These are phyloP conservation scores for Olyra latifolia DNA, from an alignment of 176 grass and related monocot genomes.

Conservation along the genomic window DNA sequence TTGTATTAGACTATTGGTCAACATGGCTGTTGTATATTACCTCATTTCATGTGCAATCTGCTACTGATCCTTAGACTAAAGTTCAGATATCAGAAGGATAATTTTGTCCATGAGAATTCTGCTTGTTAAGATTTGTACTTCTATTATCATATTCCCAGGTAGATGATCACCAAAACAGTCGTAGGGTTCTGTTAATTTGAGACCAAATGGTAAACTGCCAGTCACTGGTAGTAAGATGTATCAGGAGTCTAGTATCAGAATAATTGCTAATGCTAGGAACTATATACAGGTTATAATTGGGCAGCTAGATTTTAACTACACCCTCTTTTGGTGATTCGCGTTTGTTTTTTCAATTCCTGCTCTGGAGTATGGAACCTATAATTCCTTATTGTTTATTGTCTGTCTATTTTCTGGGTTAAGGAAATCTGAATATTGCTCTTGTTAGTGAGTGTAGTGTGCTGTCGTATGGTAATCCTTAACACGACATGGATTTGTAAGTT, in stretches of 20 bases:
- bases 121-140: constrained; percentile 1
- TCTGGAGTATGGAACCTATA: not conserved
- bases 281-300: not conserved
- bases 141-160: not conserved
- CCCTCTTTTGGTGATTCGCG: not conserved
- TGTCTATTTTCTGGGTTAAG: constrained; percentile 1
- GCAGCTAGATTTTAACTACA: not conserved
- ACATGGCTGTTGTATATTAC: not conserved
- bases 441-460: constrained; percentile 9
- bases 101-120: constrained; percentile 16
- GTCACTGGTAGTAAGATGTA: not conserved
- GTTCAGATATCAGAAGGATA: not conserved
- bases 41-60: not conserved
- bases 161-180: not conserved
- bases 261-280: not conserved
- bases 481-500: not conserved
- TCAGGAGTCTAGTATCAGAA: not conserved
- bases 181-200: not conserved
- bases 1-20: not conserved
- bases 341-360: not conserved
- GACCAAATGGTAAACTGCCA: not conserved
- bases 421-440: not conserved
- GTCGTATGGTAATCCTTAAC: not conserved
- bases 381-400: not conserved
- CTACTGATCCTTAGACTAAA: not conserved